Conservation (phyloP, 805 yeast species). For the Candida morakotiae region DNA sequence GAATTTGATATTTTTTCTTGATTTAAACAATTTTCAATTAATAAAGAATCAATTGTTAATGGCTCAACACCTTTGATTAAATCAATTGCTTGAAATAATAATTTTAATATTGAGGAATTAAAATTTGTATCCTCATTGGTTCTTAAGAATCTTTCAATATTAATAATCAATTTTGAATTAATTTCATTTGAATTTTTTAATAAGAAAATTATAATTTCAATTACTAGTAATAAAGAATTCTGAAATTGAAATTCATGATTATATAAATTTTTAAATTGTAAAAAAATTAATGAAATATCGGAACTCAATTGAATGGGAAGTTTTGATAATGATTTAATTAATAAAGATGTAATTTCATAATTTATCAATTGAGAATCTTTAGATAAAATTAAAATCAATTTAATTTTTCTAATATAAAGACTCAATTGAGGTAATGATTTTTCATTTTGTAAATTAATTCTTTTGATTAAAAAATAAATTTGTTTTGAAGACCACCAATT, state of each 20-base stretch:
- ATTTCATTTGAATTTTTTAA: not conserved
- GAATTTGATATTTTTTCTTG: not conserved
- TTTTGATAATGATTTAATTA: slow-evolving; percentile 17
- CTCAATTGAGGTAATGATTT: slow-evolving; percentile 17
- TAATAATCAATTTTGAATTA: not conserved
- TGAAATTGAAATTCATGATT: not conserved
- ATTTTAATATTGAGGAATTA: not conserved
- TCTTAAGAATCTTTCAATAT: slow-evolving; percentile 3
- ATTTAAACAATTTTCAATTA: slow-evolving; percentile 5
- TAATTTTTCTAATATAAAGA: slow-evolving; percentile 30
- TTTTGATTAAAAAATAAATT: slow-evolving; percentile 36
- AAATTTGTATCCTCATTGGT: not conserved
- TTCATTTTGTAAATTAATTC: slow-evolving; percentile 19
- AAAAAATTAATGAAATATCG: slow-evolving; percentile 3
- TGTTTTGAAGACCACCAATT: slow-evolving; percentile 36
- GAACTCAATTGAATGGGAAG: slow-evolving; percentile 11
- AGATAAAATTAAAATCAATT: slow-evolving; percentile 24
- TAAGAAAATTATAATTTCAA: slow-evolving; percentile 1
- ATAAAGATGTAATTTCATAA: slow-evolving; percentile 16
- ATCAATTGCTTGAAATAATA: not conserved
- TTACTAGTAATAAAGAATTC: not conserved
- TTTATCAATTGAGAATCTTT: not conserved
- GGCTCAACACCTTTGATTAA: slow-evolving; percentile 1
- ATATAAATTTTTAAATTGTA: slow-evolving; percentile 1
- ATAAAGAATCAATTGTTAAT: not conserved